phyloP scores from a whole-genome alignment of 2,329 filamentous ascomycete genomes.

The Apiospora malaysiana region DNA sequence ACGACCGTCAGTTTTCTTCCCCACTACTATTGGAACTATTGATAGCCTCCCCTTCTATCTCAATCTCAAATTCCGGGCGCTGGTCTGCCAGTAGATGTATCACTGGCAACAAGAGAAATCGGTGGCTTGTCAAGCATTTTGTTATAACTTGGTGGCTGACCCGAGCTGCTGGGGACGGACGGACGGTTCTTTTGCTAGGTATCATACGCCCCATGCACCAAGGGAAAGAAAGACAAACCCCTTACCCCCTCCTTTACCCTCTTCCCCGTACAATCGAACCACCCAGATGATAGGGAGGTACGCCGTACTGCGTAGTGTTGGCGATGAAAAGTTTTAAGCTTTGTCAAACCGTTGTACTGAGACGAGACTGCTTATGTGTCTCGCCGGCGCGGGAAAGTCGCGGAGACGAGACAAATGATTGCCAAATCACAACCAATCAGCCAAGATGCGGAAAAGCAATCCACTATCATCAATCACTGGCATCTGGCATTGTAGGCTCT shows the following conservation, averaged over 20 bases:
- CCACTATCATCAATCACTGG: background rate
- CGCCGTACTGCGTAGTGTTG: background rate
- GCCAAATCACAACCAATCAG: background rate
- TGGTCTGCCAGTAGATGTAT: background rate
- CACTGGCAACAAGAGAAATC: constrained; percentile 1
- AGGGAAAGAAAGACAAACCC: constrained; percentile 1
- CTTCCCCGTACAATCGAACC: background rate
- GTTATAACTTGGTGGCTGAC: constrained; percentile 10
- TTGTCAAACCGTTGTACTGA: constrained; percentile 13
- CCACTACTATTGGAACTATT: constrained; percentile 15
- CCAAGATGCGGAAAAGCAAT: constrained; percentile 1
- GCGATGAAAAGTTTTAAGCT: background rate
- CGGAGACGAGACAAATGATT: constrained; percentile 11
- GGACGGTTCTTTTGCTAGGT: background rate
- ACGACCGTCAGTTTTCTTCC: background rate
- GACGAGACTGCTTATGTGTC: constrained; percentile 14
- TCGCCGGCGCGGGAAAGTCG: background rate
- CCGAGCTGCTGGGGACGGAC: background rate
- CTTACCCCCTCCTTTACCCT: background rate
- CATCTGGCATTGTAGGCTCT: background rate
- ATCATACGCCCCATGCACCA: background rate
- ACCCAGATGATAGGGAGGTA: background rate
- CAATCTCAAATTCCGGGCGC: constrained; percentile 8
- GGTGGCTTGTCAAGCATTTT: background rate
- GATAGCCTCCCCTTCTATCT: background rate